Base-by-base conservation (phyloP, 371 early-diverging fungal species). In the Actinomortierella wolfii region DNA sequence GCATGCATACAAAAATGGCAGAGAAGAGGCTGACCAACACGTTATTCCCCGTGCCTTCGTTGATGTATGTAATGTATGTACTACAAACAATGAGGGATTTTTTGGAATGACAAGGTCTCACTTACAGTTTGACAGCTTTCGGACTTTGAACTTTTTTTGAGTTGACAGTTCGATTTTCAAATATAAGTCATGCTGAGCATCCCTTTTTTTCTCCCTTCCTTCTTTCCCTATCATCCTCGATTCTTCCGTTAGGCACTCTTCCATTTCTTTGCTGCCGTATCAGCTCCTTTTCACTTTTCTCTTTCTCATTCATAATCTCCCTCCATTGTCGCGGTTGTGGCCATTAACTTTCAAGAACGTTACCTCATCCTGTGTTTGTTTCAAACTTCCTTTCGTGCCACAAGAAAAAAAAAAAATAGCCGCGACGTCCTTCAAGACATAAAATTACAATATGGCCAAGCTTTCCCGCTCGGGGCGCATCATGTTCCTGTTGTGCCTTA, bases 401-500 rank as follows among this genome's bases (percentile, higher is more conserved):
- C 5, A 2, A 18, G 24, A 24, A 51, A 29, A 51, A 26, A 14
- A 51, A 29, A 26, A 26, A 28, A 26, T 51, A 17, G 26, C n/a
- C 23, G 20, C 23, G 21, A 21, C 25, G 15, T 26, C 28, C 26
- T 29, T 26, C 51, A 51, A 25, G 15, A 14, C 23, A 50, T 20
- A 44, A n/a, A 15, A 23, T 9, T 26, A 51, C 4, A 23, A 4
- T 11, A 71, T 71, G 71, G 18, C 61, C 7, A n/a, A 57, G 2
- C 29, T 76, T 17, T 54, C 76, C 23, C 64, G 73, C 44, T 68
- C 73, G n/a, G 61, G 64, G 17, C 67, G 80, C 25, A 82, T 91
- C 9, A 76, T 67, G 49, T 70, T 88, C 21, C 86, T 94, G 78
- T 79, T 90, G 11, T 57, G 56, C 6, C 78, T 94, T 45, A 92